Evolutionary conservation across 2,329 filamentous ascomycete species (phyloP).

Genomic region (Sclerotinia borealis): DNA sequence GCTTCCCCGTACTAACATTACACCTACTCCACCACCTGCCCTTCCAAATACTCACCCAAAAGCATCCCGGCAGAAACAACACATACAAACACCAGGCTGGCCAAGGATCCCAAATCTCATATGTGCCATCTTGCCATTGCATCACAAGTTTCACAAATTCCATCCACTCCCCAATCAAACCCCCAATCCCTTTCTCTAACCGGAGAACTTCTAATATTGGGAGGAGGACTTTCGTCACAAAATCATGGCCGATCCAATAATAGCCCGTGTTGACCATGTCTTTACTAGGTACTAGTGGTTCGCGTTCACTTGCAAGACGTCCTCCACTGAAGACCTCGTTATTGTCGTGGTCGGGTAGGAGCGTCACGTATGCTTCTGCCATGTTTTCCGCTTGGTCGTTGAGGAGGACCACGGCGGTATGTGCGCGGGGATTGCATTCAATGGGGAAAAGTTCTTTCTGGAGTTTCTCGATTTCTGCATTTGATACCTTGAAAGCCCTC

Average conservation of each 20-base stretch:
- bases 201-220: constrained; percentile 36
- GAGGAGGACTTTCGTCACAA: constrained; percentile 42
- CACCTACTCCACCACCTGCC: constrained; percentile 54
- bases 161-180: constrained; percentile 23
- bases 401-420: constrained; percentile 62
- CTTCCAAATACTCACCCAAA: constrained; percentile 40
- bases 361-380: constrained; percentile 45
- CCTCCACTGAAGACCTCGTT: constrained; percentile 3
- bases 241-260: constrained; percentile 66
- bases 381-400: constrained; percentile 38
- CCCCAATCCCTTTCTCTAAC: constrained; percentile 20
- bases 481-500: neutral
- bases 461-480: constrained; percentile 16
- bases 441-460: constrained; percentile 54
- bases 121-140: constrained; percentile 50
- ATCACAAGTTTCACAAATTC: constrained; percentile 37
- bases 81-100: constrained; percentile 53
- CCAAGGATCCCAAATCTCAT: constrained; percentile 48
- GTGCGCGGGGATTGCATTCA: constrained; percentile 64
- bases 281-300: constrained; percentile 24
- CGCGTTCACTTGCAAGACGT: constrained; percentile 6
- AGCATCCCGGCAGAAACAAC: constrained; percentile 48
- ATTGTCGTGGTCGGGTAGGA: constrained; percentile 33
- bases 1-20: constrained; percentile 62
- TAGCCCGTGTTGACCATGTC: constrained; percentile 32